phyloP scores from a whole-genome alignment of 106 monocot genomes.

The Platanthera zijinensis region DNA sequence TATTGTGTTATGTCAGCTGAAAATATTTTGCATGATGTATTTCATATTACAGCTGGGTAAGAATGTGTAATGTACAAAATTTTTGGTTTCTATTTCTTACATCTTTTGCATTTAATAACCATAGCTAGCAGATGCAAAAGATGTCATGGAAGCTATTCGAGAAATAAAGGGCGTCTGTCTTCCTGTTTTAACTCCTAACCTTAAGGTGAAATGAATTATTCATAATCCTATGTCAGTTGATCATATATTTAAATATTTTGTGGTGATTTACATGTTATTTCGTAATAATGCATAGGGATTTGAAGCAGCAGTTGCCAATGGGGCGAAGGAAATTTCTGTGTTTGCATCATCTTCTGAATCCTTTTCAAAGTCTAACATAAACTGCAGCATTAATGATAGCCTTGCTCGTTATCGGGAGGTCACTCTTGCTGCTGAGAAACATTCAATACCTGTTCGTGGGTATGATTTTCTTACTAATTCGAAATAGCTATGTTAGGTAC shows the following conservation, averaged over 20 bases:
- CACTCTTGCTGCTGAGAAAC: conserved; percentile 44
- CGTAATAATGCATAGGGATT: conserved; percentile 51
- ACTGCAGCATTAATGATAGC: conserved; percentile 82
- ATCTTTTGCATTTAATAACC: not conserved
- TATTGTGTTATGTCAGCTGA: not conserved
- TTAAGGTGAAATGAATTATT: conserved; percentile 42
- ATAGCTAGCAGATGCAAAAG: conserved; percentile 89
- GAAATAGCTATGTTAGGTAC: not conserved
- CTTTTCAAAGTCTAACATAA: conserved; percentile 77
- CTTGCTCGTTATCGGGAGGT: conserved; percentile 72
- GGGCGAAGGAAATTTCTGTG: conserved; percentile 87
- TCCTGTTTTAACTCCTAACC: conserved; percentile 92
- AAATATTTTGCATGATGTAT: not conserved
- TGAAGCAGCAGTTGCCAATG: conserved; percentile 82
- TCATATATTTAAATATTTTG: conserved; percentile 2
- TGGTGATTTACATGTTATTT: not conserved
- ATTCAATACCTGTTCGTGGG: conserved; percentile 70
- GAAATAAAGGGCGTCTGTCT: conserved; percentile 43
- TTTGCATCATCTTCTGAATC: conserved; percentile 95
- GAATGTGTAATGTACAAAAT: not conserved
- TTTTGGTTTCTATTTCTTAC: not conserved
- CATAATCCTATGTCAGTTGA: not conserved
- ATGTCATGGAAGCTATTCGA: conserved; percentile 65
- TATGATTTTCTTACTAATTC: conserved; percentile 23
- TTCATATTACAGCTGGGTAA: not conserved